phyloP scores from a whole-genome alignment of 352 stramenopile species.

The Pythium brachiatum region DNA sequence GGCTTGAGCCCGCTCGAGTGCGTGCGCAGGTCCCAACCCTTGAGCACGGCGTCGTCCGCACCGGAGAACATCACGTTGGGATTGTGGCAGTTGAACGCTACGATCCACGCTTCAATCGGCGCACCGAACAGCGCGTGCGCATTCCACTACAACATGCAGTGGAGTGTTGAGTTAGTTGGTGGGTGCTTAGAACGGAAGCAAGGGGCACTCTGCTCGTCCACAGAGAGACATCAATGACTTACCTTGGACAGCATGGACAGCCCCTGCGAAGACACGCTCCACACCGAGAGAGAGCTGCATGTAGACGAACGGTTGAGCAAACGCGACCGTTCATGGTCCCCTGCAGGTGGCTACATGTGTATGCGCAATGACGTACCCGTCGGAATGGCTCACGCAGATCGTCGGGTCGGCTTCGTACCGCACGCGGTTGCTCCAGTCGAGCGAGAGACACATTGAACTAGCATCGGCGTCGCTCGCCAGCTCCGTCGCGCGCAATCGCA shows the following conservation, averaged over 20 bases:
- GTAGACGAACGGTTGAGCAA: conserved; percentile 1
- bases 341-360: conserved; percentile 2
- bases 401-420: conserved; percentile 39
- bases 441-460: conserved; percentile 73
- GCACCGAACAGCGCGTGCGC: conserved; percentile 72
- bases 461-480: conserved; percentile 34
- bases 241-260: conserved; percentile 47
- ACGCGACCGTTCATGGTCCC: conserved; percentile 15
- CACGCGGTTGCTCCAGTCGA: conserved; percentile 85
- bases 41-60: conserved; percentile 73
- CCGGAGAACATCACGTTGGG: conserved; percentile 77
- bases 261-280: conserved; percentile 33
- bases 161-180: neutral
- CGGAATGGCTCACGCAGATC: conserved; percentile 79
- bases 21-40: conserved; percentile 73
- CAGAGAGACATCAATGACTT: neutral
- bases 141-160: conserved; percentile 42
- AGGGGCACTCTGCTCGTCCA: neutral
- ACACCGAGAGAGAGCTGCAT: conserved; percentile 54
- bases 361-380: conserved; percentile 51
- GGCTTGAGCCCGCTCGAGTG: conserved; percentile 2
- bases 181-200: conserved; percentile 5
- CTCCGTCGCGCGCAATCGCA: conserved; percentile 34
- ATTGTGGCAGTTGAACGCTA: conserved; percentile 76
- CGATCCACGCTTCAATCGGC: conserved; percentile 83